These are phyloP conservation scores for Lichtheimia hyalospora DNA, from an alignment of 371 early-diverging fungal species.

Conservation along the genomic window DNA sequence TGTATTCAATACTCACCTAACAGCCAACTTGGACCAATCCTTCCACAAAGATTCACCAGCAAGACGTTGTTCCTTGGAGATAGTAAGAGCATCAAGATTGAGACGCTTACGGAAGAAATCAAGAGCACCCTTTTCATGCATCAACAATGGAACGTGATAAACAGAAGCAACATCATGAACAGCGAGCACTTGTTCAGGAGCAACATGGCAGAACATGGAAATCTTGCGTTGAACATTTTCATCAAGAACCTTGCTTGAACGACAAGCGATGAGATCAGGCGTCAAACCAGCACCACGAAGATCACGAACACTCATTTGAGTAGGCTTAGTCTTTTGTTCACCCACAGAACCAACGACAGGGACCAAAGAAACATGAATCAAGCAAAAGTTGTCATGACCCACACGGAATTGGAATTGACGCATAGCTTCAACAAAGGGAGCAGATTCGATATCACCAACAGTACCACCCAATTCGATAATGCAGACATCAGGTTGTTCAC, in stretches of 20 bases:
- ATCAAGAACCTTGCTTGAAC: constrained; percentile 82
- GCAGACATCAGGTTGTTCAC: constrained; percentile 94
- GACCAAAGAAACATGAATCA: constrained; percentile 97
- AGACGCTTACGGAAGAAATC: constrained; percentile 83
- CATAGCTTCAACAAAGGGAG: constrained; percentile 98
- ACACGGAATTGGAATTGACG: constrained; percentile 99
- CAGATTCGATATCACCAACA: constrained; percentile 98
- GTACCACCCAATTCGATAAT: constrained; percentile 99
- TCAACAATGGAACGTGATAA: constrained; percentile 94
- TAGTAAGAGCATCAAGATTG: constrained; percentile 62
- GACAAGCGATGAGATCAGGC: constrained; percentile 98
- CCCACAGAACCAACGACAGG: constrained; percentile 97
- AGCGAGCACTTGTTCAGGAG: constrained; percentile 84
- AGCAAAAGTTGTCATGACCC: constrained; percentile 95
- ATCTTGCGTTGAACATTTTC: constrained; percentile 89
- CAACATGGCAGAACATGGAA: constrained; percentile 98
- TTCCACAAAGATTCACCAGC: constrained; percentile 69
- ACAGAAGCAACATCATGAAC: constrained; percentile 96
- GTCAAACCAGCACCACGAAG: constrained; percentile 93
- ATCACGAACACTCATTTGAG: constrained; percentile 95
- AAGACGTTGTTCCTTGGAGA: constrained; percentile 51
- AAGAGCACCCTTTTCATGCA: constrained; percentile 85
- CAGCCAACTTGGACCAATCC: constrained; percentile 87
- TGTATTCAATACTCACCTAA: constrained; percentile 21
- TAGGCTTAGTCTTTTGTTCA: constrained; percentile 99